Base-by-base conservation (phyloP, 2,329 filamentous ascomycete species). In the Penicillium verrucosum region DNA sequence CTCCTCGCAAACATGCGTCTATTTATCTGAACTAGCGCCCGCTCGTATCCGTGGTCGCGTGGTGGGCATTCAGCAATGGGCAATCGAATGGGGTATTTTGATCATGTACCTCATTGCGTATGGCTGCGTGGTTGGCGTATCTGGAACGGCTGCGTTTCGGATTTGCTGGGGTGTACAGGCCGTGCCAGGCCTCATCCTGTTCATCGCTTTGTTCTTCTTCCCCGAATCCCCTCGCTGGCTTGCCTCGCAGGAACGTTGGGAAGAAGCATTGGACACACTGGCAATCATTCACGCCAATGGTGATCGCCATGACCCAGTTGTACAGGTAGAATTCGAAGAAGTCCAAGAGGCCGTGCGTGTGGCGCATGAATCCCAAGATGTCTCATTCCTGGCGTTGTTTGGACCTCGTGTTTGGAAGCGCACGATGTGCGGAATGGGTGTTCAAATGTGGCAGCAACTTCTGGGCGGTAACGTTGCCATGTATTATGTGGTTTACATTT, bases 151-250 rank as follows among this genome's bases (percentile, higher is more conserved):
- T 1, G 76, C 80, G 4, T 85, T 84, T 73, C 75, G 85, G 14
- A 79, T 85, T 2, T 82, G 85, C 18, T 88, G 85, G 85, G 85
- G 82, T 40, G 75, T 85, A 5, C 85, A 88, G 63, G 84, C 84
- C 56, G 70, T 87, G 41, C 85, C 85, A 0, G 83, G 79, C 25
- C 69, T 85, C 18, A 67, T 85, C 45, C 77, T 87, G 37, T 79
- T 85, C 53, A 58, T 78, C 44, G 83, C 82, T 42, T 77, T 75
- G 5, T 78, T 80, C 27, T 84, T 86, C 69, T 79, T 86, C 43
- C 84, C 84, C 3, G 80, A 85, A 56, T 85, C 82, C 0, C 84
- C 83, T 2, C 76, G 85, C 61, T 87, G 84, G 84, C 74, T 87
- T 6, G 84, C 83, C 2, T 78, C 79, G 54, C 80, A 85, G 40